Conservation (phyloP, 2,329 filamentous ascomycete genomes). For the Fusarium sp. region DNA sequence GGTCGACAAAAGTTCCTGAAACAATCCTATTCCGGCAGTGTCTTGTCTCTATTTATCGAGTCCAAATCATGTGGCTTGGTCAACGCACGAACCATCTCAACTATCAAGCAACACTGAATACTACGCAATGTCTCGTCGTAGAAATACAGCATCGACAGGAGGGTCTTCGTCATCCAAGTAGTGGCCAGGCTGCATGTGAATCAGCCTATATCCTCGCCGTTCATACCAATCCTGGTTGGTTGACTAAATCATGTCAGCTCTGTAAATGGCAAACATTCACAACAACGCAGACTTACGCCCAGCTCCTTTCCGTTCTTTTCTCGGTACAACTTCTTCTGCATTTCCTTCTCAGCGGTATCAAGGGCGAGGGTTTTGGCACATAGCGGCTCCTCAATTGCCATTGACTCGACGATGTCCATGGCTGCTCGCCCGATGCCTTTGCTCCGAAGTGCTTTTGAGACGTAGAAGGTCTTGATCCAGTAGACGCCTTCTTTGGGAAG, state of each 20-base stretch:
- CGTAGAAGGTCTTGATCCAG: conserved; percentile 45
- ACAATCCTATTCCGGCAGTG: too few species aligned
- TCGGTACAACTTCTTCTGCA: conserved; percentile 5
- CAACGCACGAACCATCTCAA: not conserved
- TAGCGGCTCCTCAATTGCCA: conserved; percentile 39
- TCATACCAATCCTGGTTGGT: conserved; percentile 44
- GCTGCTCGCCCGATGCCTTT: conserved; percentile 41
- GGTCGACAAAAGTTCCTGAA: too few species aligned
- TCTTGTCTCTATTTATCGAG: not conserved
- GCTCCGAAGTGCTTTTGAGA: conserved; percentile 36
- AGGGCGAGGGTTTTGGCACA: conserved; percentile 38
- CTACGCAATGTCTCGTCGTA: conserved; percentile 14
- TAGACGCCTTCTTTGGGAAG: conserved; percentile 32
- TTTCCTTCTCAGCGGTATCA: conserved; percentile 40
- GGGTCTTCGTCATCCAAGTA: not conserved
- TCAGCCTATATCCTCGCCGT: conserved; percentile 38
- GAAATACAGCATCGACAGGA: conserved; percentile 9
- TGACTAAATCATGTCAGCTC: conserved; percentile 10
- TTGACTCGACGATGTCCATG: conserved; percentile 42
- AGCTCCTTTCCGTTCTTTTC: not conserved
- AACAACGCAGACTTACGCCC: not conserved
- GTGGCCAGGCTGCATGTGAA: conserved; percentile 19
- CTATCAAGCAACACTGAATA: fast-evolving
- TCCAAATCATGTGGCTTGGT: fast-evolving
- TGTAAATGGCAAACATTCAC: fast-evolving